Base-by-base conservation (phyloP, 1,139 yeast genomes). In the Lodderomyces pseudojiufengensis region DNA sequence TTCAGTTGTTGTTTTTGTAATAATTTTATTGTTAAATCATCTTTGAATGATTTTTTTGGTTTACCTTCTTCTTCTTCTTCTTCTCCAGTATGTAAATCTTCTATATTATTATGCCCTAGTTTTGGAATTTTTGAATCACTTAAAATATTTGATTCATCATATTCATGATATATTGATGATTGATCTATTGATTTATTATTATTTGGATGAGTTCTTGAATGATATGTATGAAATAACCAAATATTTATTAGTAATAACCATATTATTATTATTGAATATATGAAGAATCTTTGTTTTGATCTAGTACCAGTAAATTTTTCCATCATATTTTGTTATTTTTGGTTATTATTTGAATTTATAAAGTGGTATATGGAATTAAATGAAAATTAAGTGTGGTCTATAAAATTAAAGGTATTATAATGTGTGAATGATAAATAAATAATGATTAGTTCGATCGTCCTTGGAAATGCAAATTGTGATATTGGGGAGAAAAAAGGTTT, bases 111-210 rank as follows among this genome's bases (percentile, higher is more conserved):
- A 10, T 22, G n/a, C n/a, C n/a, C 24, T 24, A 9, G 26, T 24
- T n/a, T 24, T n/a, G 9, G 9, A 5, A 5, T 12, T 24, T 24
- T 4, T 24, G 14, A 8, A n/a, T 15, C 9, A 12, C 24, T 16
- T 32, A 13, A 3, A 18, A 27, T 22, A 28, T 36, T 28, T 5
- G 36, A 36, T 24, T 24, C 18, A 24, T 37, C 43, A 20, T 30
- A 36, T 37, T 36, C 38, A 25, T 45, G 38, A 27, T 45, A 43
- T 10, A 44, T 44, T 4, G 46, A 40, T 4, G 39, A 29, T 20
- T 29, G 11, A 3, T 20, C 9, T 11, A 28, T 2, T 3, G 26
- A 24, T 15, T 22, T 25, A n/a, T 15, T 27, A 25, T 18, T 16
- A n/a, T 16, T 15, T 11, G 34, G 15, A 5, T 24, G 4, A n/a